Base-by-base conservation (phyloP, 129 eudicot genomes). In the Lonicera japonica region DNA sequence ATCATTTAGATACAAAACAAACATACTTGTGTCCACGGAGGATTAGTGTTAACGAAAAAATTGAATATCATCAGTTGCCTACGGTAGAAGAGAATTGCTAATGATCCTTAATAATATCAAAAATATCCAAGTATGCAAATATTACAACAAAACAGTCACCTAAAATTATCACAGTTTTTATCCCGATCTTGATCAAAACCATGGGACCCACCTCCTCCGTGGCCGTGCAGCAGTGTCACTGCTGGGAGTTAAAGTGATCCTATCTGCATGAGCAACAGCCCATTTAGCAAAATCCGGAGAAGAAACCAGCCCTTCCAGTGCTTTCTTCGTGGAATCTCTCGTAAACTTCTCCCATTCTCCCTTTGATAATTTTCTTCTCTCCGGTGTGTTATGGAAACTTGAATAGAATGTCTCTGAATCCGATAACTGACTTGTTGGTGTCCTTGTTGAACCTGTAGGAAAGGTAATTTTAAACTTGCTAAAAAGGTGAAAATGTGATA, bases 211-310 rank as follows among this genome's bases (percentile, higher is more conserved):
- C 56, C 81, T 84, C 51, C 64, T 85, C 45, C 67, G 50, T 45
- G 25, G 67, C 64, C 60, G 66, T 51, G 8, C 63, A 14, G 58
- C 29, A 54, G 67, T 43, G 58, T 74, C 82, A 18, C 77, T 73
- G 64, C 62, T 67, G 9, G 96, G 96, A 54, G 74, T 66, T 25
- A 92, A 65, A 55, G 99, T 79, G 66, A 92, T 79, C 70, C 87
- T 78, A 34, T 92, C 99, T 3, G 99, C 99, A 70, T 92, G 75
- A 66, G 88, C 74, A 55, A 79, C 87, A 14, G 95, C 99, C 96
- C 96, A 88, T 67, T 69, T 68, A 75, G 61, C 76, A 61, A 88
- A 88, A 80, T 94, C 99, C 16, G 92, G 94, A 25, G 99, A 83
- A 29, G 86, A 75, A 41, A 94, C 95, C 46, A 94, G 83, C 66